Base-by-base conservation (phyloP, 2,329 filamentous ascomycete species). In the Trichoderma semiorbis region DNA sequence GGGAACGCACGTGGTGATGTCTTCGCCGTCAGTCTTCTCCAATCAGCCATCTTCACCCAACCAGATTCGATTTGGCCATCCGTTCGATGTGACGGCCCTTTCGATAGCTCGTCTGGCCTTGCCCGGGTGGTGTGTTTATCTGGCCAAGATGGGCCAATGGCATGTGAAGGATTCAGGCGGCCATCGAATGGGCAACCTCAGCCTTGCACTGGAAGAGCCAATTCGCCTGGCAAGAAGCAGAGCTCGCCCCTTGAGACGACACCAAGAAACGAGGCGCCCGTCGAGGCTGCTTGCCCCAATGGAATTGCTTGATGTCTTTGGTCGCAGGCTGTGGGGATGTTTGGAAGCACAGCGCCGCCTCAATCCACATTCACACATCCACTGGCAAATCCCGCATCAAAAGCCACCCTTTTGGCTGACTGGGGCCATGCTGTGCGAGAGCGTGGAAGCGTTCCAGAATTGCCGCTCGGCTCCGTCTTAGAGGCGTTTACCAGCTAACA, bases 1-100 rank as follows among this genome's bases (percentile, higher is more conserved):
- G 61, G 67, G 58, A 70, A 70, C 36, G 34, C 71, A 72, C 58
- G 71, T 72, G 71, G 71, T 65, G 67, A 58, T 60, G 32, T 39
- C 47, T 32, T 28, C 26, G 21, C 43, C 70, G 57, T 58, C 26
- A 36, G n/a, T 36, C 34, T 30, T 26, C 57, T 57, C 63, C 43
- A 72, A 63, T 34, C 64, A 68, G 57, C 43, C 47, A 55, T 18
- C 21, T 39, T 53, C 47, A 28, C 60, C 66, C 65, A 43, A 69
- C 43, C 32, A 43, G 57, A 58, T 36, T 34, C n/a, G 53, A 50
- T 32, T n/a, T 18, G 21, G 16, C 26, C 32, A 58, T 36, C 18
- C 34, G n/a, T 14, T 36, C 66, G 57, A 69, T 61, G 39, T 69
- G 66, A 61, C 57, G 57, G 28, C 26, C 32, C 53, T 34, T 58